Percentiles rank a stretch among this genome's conserved stretches.
Conservation (phyloP, 2,329 filamentous ascomycete genomes). For the Epichloe baconii region DNA sequence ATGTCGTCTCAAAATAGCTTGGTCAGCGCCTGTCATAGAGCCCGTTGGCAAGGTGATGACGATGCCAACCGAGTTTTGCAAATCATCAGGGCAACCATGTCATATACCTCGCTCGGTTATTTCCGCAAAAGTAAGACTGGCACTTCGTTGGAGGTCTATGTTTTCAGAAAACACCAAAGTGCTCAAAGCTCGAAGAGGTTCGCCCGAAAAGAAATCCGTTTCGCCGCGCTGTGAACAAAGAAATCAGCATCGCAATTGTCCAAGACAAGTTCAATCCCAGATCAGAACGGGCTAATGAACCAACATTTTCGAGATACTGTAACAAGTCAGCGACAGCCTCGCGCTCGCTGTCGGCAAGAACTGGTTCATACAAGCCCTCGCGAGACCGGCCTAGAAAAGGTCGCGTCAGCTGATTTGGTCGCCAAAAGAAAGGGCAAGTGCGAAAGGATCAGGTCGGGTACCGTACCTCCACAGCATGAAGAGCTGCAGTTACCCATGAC, state of each 20-base stretch:
- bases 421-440: not conserved
- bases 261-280: not conserved
- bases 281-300: constrained; percentile 15
- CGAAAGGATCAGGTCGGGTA: constrained; percentile 11
- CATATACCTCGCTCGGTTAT: constrained; percentile 88
- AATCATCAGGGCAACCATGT: not conserved
- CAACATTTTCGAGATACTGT: constrained; percentile 90
- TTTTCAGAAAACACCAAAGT: constrained; percentile 98
- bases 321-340: constrained; percentile 93
- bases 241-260: not conserved
- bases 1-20: not conserved
- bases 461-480: constrained; percentile 41
- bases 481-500: constrained; percentile 51
- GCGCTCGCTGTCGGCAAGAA: constrained; percentile 88
- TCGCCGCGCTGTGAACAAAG: constrained; percentile 59
- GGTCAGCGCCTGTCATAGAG: not conserved
- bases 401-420: constrained; percentile 15
- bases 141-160: constrained; percentile 92
- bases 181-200: constrained; percentile 83
- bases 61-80: not conserved
- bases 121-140: constrained; percentile 95
- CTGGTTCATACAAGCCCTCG: constrained; percentile 73
- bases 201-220: constrained; percentile 96
- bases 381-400: constrained; percentile 51
- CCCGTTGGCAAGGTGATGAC: not conserved